Evolutionary conservation across 2,329 filamentous ascomycete genomes (phyloP), one percentile per base, ranked within the genome.

Genomic region (Fusarium sp.): DNA sequence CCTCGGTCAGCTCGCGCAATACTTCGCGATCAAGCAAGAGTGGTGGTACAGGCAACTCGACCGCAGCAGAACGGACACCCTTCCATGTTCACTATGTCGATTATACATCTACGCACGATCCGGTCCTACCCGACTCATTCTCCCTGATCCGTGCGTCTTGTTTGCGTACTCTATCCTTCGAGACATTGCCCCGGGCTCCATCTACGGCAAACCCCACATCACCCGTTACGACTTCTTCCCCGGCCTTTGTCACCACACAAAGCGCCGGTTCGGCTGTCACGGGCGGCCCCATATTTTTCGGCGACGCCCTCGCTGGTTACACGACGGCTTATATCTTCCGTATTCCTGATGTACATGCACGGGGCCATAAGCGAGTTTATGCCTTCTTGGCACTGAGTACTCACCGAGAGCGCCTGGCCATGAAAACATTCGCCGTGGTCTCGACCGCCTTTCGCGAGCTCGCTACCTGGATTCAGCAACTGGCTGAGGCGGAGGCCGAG

Each of bases 271-370:
- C 85, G 36, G 81, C 87, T 17, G 83, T 85, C 2, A 87, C 87
- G 4, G 88, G 88, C 4, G 88, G 88, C 0, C 88, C 89, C 29
- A 89, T 91, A 52, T 90, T 91, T 75, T 91, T 91, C 61, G 89
- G 89, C 29, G 89, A 91, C 71, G 83, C 87, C 2, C 75, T 85
- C 1, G 85, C 88, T 2, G 89, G 89, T 29, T 91, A 90, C 76
- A 91, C 89, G 0, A 91, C 88, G 0, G 89, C 88, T 15, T 91
- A 90, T 76, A 89, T 91, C 66, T 91, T 91, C 73, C 88, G 89
- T 25, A 89, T 91, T 40, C 86, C 88, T 9, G 89, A 91, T 73
- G 81, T 90, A 35, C 88, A 90, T 66, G 89, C 89, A 15, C 86
- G 89, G 14, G 89, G 89, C 6, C 87, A 90, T 69, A 88, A 89